Evolutionary conservation across 768 basidiomycete species (phyloP), one percentile per base, ranked within the genome.

Genomic region (Cyclocybe aegerita): DNA sequence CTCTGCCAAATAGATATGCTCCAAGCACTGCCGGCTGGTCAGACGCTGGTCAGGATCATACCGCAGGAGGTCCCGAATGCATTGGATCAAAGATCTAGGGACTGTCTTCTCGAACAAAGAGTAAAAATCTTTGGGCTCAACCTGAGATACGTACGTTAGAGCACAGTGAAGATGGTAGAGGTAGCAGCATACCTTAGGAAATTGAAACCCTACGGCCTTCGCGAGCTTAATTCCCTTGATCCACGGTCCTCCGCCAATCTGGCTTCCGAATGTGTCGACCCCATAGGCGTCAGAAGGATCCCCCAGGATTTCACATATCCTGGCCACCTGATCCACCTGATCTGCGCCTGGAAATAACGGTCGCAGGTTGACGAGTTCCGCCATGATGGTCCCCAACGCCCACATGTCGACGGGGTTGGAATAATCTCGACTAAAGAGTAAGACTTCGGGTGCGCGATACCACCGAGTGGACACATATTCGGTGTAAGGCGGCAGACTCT

Each of bases 391-490:
- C 11, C 97, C 97, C 47, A 99, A 74, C 3, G 97, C 97, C 97
- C 97, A 99, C 90, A 98, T 93, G 62, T 99, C 97, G 17, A 99
- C 96, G 4, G 97, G 94, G 62, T 90, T 90, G 8, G 93, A 95
- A 64, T 99, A 99, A 66, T 98, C 90, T 49, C 85, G 81, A 61
- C 91, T 93, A 53, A 92, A 78, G 36, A 99, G 79, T 30, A 99
- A 77, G 12, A 99, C 94, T 67, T 99, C 97, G 11, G 97, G 97
- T 0, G 97, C 97, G 50, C 97, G 90, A 70, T 99, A 99, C 97
- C 97, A 99, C 36, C 97, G 80, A n/a, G 97, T 99, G 15, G 94
- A 90, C 35, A 99, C 97, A 64, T 99, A 98, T 73, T 98, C 97
- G 23, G 97, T 98, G 65, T 98, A 99, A 0, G 97, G 97, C 1